Conservation (phyloP, 352 stramenopile genomes). For the Phytophthora capsici region DNA sequence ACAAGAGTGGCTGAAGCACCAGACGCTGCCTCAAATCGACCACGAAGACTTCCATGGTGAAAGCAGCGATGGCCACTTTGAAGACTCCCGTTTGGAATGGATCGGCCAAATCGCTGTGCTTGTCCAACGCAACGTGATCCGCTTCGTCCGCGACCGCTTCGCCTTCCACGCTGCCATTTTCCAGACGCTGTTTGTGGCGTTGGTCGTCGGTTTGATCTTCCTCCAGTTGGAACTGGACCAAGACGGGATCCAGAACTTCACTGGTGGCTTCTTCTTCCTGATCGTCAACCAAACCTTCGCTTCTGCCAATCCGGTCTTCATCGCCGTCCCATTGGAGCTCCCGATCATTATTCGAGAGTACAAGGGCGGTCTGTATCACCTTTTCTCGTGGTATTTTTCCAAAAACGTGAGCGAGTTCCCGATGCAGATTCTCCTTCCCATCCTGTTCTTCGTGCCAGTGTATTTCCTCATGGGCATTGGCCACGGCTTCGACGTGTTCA, state of each 20-base stretch:
- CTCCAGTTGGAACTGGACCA: conserved; percentile 48
- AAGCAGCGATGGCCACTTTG: conserved; percentile 6
- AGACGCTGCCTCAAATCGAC: conserved; percentile 14
- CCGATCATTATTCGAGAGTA: conserved; percentile 55
- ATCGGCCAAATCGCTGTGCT: conserved; percentile 43
- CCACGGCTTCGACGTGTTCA: conserved; percentile 41
- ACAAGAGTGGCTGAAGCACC: conserved; percentile 34
- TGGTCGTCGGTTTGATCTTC: conserved; percentile 39
- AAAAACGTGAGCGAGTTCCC: conserved; percentile 60
- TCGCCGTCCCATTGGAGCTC: conserved; percentile 50
- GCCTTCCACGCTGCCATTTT: conserved; percentile 32
- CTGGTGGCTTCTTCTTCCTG: conserved; percentile 55
- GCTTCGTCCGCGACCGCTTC: conserved; percentile 44
- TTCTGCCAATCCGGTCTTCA: conserved; percentile 40
- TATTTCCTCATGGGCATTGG: conserved; percentile 58
- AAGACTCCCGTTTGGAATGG: conserved; percentile 14
- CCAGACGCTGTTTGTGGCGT: conserved; percentile 40
- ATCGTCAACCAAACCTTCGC: conserved; percentile 47
- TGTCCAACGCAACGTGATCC: conserved; percentile 41
- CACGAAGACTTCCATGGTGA: neutral
- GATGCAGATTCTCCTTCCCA: conserved; percentile 51
- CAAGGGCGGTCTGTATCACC: conserved; percentile 37
- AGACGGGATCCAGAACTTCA: conserved; percentile 52
- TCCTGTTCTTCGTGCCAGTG: conserved; percentile 42
- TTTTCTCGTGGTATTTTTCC: conserved; percentile 50